These are phyloP conservation scores for Diaporthe batatas DNA, from an alignment of 2,329 filamentous ascomycete genomes.

Conservation along the genomic window DNA sequence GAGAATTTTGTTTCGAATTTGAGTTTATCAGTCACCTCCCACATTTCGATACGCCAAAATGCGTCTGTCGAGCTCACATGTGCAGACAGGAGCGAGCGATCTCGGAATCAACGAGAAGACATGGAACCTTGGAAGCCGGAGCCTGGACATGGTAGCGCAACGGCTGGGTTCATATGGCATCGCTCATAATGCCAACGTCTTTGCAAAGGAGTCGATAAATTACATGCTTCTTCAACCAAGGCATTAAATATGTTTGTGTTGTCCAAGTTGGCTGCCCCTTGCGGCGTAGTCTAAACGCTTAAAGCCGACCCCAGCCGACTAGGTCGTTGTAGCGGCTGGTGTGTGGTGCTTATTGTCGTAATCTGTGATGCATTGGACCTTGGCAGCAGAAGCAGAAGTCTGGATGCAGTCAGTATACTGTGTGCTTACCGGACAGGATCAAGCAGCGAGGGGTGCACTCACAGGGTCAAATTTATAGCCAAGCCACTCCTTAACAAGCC, in stretches of 20 bases:
- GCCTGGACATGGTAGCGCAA: too few relatives aligned
- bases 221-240: not conserved
- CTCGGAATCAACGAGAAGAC: not conserved
- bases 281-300: not conserved
- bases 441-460: constrained; percentile 51
- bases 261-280: not conserved
- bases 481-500: constrained; percentile 85
- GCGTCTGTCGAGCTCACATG: fast-evolving
- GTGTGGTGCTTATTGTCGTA: constrained; percentile 33
- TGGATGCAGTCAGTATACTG: not conserved
- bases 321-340: not conserved
- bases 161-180: not conserved
- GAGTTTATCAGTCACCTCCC: too few relatives aligned
- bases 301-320: not conserved
- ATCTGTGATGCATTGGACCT: constrained; percentile 37
- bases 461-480: constrained; percentile 79
- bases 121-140: not conserved
- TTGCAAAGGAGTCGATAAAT: not conserved
- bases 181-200: not conserved
- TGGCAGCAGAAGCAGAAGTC: constrained; percentile 38
- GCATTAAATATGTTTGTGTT: not conserved
- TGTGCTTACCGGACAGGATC: not conserved
- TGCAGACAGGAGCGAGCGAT: not conserved
- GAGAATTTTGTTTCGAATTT: not conserved
- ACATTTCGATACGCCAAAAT: not conserved